Base-by-base conservation (phyloP, 148 eudicot genomes). In the Suaeda aralocaspica region DNA sequence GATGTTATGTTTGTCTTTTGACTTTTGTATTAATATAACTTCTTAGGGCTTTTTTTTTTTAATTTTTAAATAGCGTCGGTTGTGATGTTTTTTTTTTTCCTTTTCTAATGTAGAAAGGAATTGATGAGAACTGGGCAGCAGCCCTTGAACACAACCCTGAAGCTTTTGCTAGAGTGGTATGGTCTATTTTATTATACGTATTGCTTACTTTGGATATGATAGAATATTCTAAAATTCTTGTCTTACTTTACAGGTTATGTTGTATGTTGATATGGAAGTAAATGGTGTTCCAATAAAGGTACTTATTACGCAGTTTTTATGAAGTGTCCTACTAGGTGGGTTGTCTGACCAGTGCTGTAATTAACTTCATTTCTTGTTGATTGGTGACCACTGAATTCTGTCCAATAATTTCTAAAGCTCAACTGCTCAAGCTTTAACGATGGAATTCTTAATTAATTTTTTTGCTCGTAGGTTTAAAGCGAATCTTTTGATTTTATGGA, bases 221-320 rank as follows among this genome's bases (percentile, higher is more conserved):
- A 16, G 8, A 5, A 24, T 56, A 56, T 66, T 55, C 69, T 45
- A 30, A 68, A 59, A 33, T 42, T 18, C 28, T 21, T 59, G 13
- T 73, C 6, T 34, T 6, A 66, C 39, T 68, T 59, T 79, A 58
- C 89, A 94, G 98, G 96, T 94, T 74, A 94, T 94, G 98, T 51
- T 94, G 82, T 94, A 94, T 69, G 98, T 94, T 59, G 98, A 94
- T 80, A 94, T 94, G 96, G 98, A 94, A 86, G 98, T 94, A 46
- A 94, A 94, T 81, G 92, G 97, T 68, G 91, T 89, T 70, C 98
- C 98, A n/a, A 58, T 94, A 79, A 94, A 94, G 98, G 98, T 94
- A 85, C 25, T 70, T 68, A 51, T 51, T 19, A 72, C 41, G 8
- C 41, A 36, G n/a, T n/a, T n/a, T n/a, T 36, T 36, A 36, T 36